Base-by-base conservation (phyloP, 2,329 filamentous ascomycete species). In the Penicillium nordicum region DNA sequence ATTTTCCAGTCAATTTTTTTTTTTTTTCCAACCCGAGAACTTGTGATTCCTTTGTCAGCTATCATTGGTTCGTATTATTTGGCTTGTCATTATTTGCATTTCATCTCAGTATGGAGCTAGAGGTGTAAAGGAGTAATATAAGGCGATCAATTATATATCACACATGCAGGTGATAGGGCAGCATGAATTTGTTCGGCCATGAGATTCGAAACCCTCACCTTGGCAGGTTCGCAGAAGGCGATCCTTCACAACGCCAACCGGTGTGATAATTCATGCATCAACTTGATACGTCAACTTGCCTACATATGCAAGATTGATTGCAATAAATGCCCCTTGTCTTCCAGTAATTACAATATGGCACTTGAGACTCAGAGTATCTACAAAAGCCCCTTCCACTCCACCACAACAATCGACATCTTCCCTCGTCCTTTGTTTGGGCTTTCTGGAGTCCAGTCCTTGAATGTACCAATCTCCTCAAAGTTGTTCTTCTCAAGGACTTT, bases 401-500 rank as follows among this genome's bases (percentile, higher is more conserved):
- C 14, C 16, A 59, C 30, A 4, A 59, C 51, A 53, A 69, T 59
- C 12, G 67, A 66, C 51, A 50, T 63, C 32, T 10, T 59, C 14
- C 64, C 64, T 10, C 59, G 66, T 3, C 58, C 63, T 32, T 63
- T 58, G 9, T 34, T 55, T 30, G 56, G 48, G 14, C 55, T 46
- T 18, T 59, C 57, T 4, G 36, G 36, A 32, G 50, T 57, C 52
- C 60, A 65, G 40, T 68, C 58, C 25, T 66, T 55, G 29, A 68
- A 40, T 1, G 55, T 63, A 44, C 44, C 23, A 30, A 61, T 51
- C 21, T 57, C 29, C 32, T 57, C 30, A 52, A 72, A 71, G 37
- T 65, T 64, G 47, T 67, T 69, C 52, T 70, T 70, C 42, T 62
- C 57, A 52, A 72, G 64, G 5, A 71, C 67, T 23, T 55, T 57